A percentile compares a stretch with the other conserved stretches of the same genome.
These are phyloP conservation scores for Forsythia suspensa DNA, from an alignment of 257 asterid species.

Conservation along the genomic window DNA sequence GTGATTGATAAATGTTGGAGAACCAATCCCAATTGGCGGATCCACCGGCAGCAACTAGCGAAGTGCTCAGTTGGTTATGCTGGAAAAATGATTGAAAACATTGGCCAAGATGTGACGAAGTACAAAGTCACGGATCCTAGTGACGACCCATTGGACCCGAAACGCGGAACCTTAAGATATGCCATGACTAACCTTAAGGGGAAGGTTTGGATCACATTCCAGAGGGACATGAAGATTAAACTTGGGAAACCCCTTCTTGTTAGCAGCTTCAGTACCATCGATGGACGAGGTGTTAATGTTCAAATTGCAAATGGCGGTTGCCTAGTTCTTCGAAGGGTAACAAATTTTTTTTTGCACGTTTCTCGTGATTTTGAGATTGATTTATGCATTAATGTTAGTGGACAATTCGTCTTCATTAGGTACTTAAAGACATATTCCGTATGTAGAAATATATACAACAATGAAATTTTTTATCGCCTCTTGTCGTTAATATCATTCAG, in stretches of 20 bases:
- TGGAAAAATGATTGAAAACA: constrained; percentile 67
- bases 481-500: background rate
- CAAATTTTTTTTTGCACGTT: background rate
- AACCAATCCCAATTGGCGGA: constrained; percentile 50
- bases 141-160: constrained; percentile 65
- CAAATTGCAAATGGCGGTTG: constrained; percentile 67
- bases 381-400: no score
- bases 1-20: constrained; percentile 77
- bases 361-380: no score
- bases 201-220: constrained; percentile 78
- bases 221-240: constrained; percentile 57
- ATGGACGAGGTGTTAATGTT: constrained; percentile 71
- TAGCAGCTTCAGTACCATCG: constrained; percentile 65
- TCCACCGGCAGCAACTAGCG: constrained; percentile 61
- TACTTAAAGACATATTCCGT: no score
- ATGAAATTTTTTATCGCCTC: background rate
- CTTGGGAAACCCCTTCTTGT: constrained; percentile 68
- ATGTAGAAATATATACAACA: no score
- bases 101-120: constrained; percentile 35
- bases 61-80: constrained; percentile 66
- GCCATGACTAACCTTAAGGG: constrained; percentile 57
- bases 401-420: no score
- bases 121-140: constrained; percentile 60
- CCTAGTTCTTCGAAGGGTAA: constrained; percentile 52
- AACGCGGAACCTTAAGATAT: constrained; percentile 67